These are phyloP conservation scores for Hymenoscyphus albidus DNA, from an alignment of 2,329 filamentous ascomycete species.

Conservation along the genomic window DNA sequence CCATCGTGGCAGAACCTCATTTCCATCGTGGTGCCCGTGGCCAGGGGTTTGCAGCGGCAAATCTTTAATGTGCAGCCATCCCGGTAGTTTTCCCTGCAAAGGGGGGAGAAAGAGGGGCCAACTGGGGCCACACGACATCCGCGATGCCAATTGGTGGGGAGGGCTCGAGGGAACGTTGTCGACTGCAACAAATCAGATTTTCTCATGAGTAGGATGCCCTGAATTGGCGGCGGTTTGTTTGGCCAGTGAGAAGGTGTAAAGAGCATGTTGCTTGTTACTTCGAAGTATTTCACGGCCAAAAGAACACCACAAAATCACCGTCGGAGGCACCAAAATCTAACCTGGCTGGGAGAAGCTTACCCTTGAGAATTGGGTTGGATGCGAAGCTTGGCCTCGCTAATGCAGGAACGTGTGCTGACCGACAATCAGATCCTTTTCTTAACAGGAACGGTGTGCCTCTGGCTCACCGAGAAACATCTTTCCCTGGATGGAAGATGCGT, in stretches of 20 bases:
- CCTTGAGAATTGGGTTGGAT: neutral
- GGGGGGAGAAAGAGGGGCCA: neutral
- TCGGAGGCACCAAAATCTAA: neutral
- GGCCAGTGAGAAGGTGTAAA: neutral
- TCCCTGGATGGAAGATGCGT: conserved; percentile 1
- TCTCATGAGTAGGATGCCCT: neutral
- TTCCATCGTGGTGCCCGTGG: neutral
- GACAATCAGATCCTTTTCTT: neutral
- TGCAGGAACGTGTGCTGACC: neutral
- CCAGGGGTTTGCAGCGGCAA: conserved; percentile 8
- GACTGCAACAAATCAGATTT: neutral
- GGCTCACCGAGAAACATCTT: neutral
- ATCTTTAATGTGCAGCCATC: conserved; percentile 7
- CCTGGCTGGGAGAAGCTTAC: conserved; percentile 1
- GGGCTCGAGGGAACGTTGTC: neutral
- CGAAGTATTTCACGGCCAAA: neutral
- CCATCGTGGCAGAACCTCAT: conserved; percentile 7
- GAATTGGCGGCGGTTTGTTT: neutral
- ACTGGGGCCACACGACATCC: neutral
- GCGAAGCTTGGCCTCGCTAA: neutral
- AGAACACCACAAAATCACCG: neutral
- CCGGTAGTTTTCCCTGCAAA: conserved; percentile 2
- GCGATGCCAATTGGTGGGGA: neutral
- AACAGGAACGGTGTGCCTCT: neutral
- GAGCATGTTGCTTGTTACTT: conserved; percentile 1